These are phyloP conservation scores for Albifimbria verrucaria DNA, from an alignment of 2,329 filamentous ascomycete species.

Conservation along the genomic window DNA sequence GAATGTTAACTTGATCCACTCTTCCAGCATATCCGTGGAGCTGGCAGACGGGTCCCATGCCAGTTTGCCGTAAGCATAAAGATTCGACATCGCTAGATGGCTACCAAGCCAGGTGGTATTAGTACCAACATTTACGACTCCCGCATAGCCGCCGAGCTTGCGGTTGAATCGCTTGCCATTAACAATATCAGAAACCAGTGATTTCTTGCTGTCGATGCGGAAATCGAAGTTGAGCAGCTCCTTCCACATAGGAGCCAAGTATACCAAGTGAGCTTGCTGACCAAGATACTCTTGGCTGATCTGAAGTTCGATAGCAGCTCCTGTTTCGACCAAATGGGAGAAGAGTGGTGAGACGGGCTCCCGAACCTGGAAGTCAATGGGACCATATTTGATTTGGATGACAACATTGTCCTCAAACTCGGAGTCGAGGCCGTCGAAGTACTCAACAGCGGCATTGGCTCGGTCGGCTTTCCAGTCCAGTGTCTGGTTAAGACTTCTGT, in stretches of 20 bases:
- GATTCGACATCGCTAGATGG: slow-evolving; percentile 67
- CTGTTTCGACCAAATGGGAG: slow-evolving; percentile 41
- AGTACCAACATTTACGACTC: slow-evolving; percentile 64
- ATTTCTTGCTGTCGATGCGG: slow-evolving; percentile 53
- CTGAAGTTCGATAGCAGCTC: slow-evolving; percentile 60
- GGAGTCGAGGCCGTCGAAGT: slow-evolving; percentile 61
- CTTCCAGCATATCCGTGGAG: slow-evolving; percentile 44
- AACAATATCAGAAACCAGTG: slow-evolving; percentile 57
- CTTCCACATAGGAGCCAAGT: slow-evolving; percentile 66
- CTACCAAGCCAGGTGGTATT: slow-evolving; percentile 67
- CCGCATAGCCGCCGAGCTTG: slow-evolving; percentile 58
- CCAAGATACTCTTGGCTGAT: slow-evolving; percentile 69
- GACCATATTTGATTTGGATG: slow-evolving; percentile 71
- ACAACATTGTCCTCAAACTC: slow-evolving; percentile 69
- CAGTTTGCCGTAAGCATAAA: slow-evolving; percentile 66
- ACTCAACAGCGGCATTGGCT: slow-evolving; percentile 67
- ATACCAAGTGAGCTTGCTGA: slow-evolving; percentile 67
- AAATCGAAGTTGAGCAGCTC: slow-evolving; percentile 66
- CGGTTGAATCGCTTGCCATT: slow-evolving; percentile 57
- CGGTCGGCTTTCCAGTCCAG: slow-evolving; percentile 63
- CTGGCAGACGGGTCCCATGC: slow-evolving; percentile 60
- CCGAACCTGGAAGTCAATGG: slow-evolving; percentile 71
- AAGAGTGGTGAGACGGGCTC: slow-evolving; percentile 67
- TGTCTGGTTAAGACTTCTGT: slow-evolving; percentile 36
- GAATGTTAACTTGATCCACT: slow-evolving; percentile 69